A percentile compares a stretch with the other conserved stretches of the same genome.
Evolutionary conservation across 73 alveolate genomes (phyloP).

Genomic region (Breviolum minutum): DNA sequence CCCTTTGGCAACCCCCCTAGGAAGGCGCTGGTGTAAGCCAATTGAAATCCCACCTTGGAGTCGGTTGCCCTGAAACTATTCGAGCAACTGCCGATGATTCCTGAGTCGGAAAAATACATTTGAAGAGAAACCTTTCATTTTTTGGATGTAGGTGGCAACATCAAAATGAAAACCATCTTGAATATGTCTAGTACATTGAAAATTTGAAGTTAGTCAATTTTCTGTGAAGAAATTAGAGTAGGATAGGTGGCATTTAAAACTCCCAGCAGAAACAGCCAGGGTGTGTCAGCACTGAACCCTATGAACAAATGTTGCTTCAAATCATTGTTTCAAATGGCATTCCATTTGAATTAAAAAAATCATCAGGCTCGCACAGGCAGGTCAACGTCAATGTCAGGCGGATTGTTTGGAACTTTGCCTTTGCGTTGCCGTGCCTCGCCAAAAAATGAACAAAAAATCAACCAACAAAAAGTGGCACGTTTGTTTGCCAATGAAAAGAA

Average conservation of each 20-base stretch:
- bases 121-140: too few relatives aligned
- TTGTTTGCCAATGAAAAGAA: too few relatives aligned
- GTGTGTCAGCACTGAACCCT: too few relatives aligned
- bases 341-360: neutral
- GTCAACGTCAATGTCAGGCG: slow-evolving; percentile 86
- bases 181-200: neutral
- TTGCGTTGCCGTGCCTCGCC: slow-evolving; percentile 73
- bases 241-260: neutral
- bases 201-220: neutral
- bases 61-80: slow-evolving; percentile 64
- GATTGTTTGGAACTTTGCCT: slow-evolving; percentile 82
- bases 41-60: slow-evolving; percentile 35
- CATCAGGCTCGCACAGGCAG: slow-evolving; percentile 41
- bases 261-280: too few relatives aligned
- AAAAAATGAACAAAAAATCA: neutral
- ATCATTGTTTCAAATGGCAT: neutral
- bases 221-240: neutral
- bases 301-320: neutral
- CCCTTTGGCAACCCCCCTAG: too few relatives aligned
- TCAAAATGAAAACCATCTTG: too few relatives aligned
- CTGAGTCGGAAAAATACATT: neutral
- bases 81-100: slow-evolving; percentile 77
- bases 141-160: too few relatives aligned
- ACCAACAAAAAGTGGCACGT: neutral
- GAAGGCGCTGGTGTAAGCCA: too few relatives aligned